Evolutionary conservation across 495 filamentous ascomycete genomes (phyloP).

Genomic region (Xylaria flabelliformis): DNA sequence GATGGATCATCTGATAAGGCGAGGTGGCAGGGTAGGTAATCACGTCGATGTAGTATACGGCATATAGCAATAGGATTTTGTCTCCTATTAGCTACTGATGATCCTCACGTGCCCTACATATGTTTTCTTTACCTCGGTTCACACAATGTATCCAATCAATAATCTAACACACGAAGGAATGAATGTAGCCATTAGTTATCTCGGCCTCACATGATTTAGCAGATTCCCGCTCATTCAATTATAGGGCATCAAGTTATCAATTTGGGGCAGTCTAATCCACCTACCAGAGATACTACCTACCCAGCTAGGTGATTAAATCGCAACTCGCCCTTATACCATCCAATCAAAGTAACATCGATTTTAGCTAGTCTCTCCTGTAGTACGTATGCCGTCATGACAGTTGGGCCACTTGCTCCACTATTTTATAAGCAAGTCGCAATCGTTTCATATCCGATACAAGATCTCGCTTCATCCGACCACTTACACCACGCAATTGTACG

Average conservation of each 20-base stretch:
- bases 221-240: neutral
- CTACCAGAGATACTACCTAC: neutral
- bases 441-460: neutral
- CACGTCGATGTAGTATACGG: neutral
- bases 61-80: neutral
- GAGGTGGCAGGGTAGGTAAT: neutral
- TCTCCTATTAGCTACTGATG: neutral
- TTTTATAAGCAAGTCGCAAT: conserved; percentile 2
- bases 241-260: neutral
- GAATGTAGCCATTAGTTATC: neutral
- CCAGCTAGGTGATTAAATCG: neutral
- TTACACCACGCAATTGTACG: neutral
- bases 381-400: neutral
- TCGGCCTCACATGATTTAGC: conserved; percentile 3
- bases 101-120: conserved; percentile 13
- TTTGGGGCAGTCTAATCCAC: neutral
- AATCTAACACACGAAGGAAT: neutral
- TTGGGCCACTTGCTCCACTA: neutral
- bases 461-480: neutral
- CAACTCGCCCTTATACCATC: conserved; percentile 6
- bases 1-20: neutral
- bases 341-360: conserved; percentile 14
- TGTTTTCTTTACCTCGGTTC: neutral
- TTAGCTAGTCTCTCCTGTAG: neutral
- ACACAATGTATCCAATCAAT: neutral